Evolutionary conservation across 1,284 basidiomycete genomes (phyloP).

Genomic region (Sanghuangporus weigelae): DNA sequence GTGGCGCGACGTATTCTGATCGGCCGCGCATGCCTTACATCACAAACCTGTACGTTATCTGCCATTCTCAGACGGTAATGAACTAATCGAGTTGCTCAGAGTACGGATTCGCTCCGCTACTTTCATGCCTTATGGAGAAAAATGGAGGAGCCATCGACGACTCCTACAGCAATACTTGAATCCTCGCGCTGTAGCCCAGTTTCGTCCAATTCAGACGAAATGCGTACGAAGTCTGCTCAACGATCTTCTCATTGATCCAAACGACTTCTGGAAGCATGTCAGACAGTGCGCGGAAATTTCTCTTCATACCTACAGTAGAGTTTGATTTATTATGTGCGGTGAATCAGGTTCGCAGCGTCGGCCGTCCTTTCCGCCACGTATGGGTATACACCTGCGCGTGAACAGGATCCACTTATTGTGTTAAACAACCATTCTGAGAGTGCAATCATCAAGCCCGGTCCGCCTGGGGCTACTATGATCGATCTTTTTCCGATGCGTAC

Average conservation of each 20-base stretch:
- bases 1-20: conserved; percentile 13
- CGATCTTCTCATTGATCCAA: conserved; percentile 22
- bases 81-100: conserved; percentile 1
- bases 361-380: conserved; percentile 9
- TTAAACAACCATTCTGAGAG: not conserved
- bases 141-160: conserved; percentile 28
- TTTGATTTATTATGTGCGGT: not conserved
- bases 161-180: conserved; percentile 27
- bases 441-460: conserved; percentile 6
- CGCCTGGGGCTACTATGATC: conserved; percentile 4
- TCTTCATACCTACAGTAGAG: not conserved
- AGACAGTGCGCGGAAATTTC: conserved; percentile 22
- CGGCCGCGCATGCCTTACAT: conserved; percentile 22
- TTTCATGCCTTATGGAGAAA: conserved; percentile 25
- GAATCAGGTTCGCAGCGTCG: conserved; percentile 9
- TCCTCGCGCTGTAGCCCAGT: conserved; percentile 20
- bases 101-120: conserved; percentile 19
- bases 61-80: not conserved
- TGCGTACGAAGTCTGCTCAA: conserved; percentile 24
- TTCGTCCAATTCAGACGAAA: conserved; percentile 23
- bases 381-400: conserved; percentile 8
- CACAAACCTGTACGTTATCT: conserved; percentile 23
- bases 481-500: conserved; percentile 14
- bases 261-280: conserved; percentile 23
- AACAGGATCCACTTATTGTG: conserved; percentile 28